Conservation (phyloP, 2,329 filamentous ascomycete genomes). For the Botrytis tulipae region DNA sequence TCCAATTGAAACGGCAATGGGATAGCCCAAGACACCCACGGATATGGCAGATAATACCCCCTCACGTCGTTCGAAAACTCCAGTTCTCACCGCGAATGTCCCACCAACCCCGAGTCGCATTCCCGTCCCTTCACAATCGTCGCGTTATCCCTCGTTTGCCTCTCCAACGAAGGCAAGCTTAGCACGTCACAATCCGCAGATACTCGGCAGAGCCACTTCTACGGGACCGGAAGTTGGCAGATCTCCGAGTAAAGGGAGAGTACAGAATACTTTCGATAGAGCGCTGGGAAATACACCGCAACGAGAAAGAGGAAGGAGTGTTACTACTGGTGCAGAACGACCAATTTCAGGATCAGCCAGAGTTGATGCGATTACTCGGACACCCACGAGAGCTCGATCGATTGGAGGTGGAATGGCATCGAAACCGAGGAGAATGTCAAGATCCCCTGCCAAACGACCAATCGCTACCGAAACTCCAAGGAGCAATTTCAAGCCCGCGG, state of each 20-base stretch:
- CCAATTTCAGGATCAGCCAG: constrained; percentile 3
- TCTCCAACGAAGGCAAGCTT: constrained; percentile 67
- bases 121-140: constrained; percentile 27
- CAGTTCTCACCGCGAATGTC: constrained; percentile 36
- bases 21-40: neutral
- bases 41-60: constrained; percentile 20
- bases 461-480: constrained; percentile 16
- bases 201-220: constrained; percentile 46
- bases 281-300: constrained; percentile 27
- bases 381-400: constrained; percentile 22
- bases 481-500: constrained; percentile 20
- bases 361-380: constrained; percentile 22
- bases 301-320: constrained; percentile 22
- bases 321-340: constrained; percentile 26
- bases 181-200: constrained; percentile 58
- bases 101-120: constrained; percentile 42
- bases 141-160: constrained; percentile 54
- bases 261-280: constrained; percentile 34
- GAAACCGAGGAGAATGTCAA: constrained; percentile 35
- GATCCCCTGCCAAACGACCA: constrained; percentile 30
- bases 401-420: constrained; percentile 29
- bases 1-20: neutral
- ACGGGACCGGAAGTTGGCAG: constrained; percentile 39
- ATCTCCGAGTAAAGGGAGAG: constrained; percentile 35
- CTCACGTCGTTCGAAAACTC: constrained; percentile 18